These are phyloP conservation scores for Teratosphaeria destructans DNA, from an alignment of 2,329 filamentous ascomycete genomes.

Conservation along the genomic window DNA sequence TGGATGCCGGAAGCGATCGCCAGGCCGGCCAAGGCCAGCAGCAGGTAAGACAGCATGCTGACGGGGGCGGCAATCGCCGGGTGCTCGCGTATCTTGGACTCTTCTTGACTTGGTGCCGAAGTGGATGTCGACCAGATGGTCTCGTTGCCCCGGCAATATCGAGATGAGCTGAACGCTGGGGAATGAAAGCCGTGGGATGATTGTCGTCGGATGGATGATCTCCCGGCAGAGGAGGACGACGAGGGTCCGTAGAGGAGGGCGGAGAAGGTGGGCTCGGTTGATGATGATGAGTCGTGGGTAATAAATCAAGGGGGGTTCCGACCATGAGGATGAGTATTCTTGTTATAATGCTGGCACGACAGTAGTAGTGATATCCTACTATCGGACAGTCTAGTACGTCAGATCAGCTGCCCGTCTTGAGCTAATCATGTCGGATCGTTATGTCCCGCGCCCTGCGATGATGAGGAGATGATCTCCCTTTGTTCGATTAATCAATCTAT, in stretches of 20 bases:
- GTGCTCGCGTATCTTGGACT: neutral
- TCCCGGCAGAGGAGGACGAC: neutral
- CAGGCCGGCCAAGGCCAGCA: constrained; percentile 21
- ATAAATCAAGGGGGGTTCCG: too few species aligned
- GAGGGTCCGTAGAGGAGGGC: too few species aligned
- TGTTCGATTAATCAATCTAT: too few species aligned
- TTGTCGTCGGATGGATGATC: neutral
- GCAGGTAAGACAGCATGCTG: constrained; percentile 20
- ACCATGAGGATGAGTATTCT: too few species aligned
- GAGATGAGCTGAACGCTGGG: neutral
- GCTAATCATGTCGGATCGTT: neutral
- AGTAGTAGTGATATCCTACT: neutral
- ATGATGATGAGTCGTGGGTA: neutral
- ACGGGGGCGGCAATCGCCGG: neutral
- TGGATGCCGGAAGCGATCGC: constrained; percentile 25
- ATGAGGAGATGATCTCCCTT: neutral
- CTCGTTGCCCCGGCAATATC: neutral
- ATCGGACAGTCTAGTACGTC: neutral
- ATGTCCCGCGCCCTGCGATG: neutral
- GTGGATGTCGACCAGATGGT: neutral
- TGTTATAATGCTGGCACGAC: neutral
- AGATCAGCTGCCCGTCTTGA: neutral
- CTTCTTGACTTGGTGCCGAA: neutral
- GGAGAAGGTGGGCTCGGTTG: neutral
- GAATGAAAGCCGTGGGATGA: neutral